Evolutionary conservation across 139 green algal genomes (phyloP).

Genomic region (Chlamydomonas incerta): DNA sequence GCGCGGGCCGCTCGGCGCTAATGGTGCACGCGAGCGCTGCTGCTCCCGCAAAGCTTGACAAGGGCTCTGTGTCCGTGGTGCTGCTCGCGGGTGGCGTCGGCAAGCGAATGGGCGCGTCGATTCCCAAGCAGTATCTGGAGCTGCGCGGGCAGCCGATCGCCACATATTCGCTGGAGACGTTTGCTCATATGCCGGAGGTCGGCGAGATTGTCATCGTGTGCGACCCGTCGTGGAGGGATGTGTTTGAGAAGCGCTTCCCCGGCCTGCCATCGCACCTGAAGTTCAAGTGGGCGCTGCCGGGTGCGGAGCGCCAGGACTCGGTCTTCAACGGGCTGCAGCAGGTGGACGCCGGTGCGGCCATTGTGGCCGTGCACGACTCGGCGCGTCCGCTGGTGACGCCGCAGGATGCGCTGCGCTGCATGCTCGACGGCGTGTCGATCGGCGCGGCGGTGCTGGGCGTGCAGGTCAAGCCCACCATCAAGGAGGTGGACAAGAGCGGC

Average conservation of each 20-base stretch:
- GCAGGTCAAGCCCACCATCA: constrained; percentile 97
- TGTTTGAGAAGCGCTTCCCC: constrained; percentile 62
- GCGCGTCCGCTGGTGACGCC: constrained; percentile 87
- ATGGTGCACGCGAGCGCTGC: not conserved
- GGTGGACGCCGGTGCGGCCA: constrained; percentile 44
- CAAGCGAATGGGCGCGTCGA: constrained; percentile 95
- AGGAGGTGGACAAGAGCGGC: constrained; percentile 81
- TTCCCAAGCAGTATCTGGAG: constrained; percentile 98
- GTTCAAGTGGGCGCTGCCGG: constrained; percentile 90
- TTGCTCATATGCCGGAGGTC: constrained; percentile 89
- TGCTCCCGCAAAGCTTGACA: not conserved
- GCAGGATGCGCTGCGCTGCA: constrained; percentile 66
- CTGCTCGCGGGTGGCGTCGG: constrained; percentile 93
- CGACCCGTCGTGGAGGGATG: constrained; percentile 82
- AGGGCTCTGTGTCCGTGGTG: constrained; percentile 82
- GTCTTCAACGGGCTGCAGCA: constrained; percentile 89
- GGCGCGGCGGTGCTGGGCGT: constrained; percentile 97
- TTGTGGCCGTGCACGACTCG: constrained; percentile 97
- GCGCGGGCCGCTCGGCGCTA: not conserved
- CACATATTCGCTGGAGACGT: constrained; percentile 87
- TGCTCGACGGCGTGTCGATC: constrained; percentile 38
- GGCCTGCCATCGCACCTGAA: constrained; percentile 32
- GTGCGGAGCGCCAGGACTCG: constrained; percentile 95
- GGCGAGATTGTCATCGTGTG: constrained; percentile 96
- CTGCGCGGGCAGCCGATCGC: constrained; percentile 88